Conservation (phyloP, 352 stramenopile genomes). For the Phytophthora uliginosa region DNA sequence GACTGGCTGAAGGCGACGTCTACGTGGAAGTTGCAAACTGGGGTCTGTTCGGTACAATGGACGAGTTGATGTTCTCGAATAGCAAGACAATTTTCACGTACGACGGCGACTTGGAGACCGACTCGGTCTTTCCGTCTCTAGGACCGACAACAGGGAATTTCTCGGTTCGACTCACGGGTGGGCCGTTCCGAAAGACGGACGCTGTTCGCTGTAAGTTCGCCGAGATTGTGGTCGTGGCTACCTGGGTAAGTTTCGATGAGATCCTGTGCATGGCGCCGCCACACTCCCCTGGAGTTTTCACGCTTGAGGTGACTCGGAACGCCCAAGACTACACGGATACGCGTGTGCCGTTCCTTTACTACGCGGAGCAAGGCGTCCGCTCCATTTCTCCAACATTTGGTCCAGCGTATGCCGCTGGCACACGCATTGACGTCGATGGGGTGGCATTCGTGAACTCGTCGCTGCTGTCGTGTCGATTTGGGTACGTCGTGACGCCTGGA, state of each 20-base stretch:
- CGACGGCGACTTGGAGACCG: conserved; percentile 71
- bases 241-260: conserved; percentile 72
- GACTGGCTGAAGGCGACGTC: conserved; percentile 39
- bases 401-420: conserved; percentile 85
- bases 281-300: conserved; percentile 73
- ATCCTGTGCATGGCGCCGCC: conserved; percentile 84
- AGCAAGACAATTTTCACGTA: conserved; percentile 83
- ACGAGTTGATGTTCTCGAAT: conserved; percentile 45
- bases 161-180: conserved; percentile 85
- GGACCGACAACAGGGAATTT: conserved; percentile 89
- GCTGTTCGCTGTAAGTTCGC: conserved; percentile 91
- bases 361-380: conserved; percentile 76
- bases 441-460: conserved; percentile 91
- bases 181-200: conserved; percentile 81
- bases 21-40: conserved; percentile 85
- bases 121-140: conserved; percentile 80
- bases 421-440: conserved; percentile 87
- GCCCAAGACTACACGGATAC: conserved; percentile 92
- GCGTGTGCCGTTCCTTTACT: conserved; percentile 83
- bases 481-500: conserved; percentile 79
- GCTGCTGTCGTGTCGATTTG: conserved; percentile 91
- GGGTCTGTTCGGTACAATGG: conserved; percentile 30
- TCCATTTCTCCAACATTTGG: conserved; percentile 91
- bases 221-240: conserved; percentile 66
- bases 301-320: conserved; percentile 92